A percentile compares a stretch with the other conserved stretches of the same genome.
These are phyloP conservation scores for Alternaria longipes DNA, from an alignment of 2,329 filamentous ascomycete genomes.

Conservation along the genomic window DNA sequence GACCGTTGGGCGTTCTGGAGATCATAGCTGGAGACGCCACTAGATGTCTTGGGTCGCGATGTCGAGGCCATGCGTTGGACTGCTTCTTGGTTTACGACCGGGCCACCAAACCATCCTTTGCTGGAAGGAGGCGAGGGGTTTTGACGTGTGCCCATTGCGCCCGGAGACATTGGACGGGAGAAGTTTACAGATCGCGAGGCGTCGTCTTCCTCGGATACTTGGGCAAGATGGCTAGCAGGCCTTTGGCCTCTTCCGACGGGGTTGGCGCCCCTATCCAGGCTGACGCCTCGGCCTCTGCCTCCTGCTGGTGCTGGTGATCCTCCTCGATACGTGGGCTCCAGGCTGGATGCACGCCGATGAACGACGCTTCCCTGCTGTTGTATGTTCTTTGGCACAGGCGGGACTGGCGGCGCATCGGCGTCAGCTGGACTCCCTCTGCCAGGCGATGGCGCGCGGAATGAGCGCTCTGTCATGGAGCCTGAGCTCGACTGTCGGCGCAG, in stretches of 20 bases:
- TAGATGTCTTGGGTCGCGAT: conserved; percentile 40
- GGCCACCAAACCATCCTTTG: conserved; percentile 53
- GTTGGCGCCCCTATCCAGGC: conserved; percentile 51
- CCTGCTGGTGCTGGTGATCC: conserved; percentile 54
- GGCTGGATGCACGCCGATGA: conserved; percentile 57
- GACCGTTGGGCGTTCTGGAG: conserved; percentile 40
- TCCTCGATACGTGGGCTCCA: conserved; percentile 60
- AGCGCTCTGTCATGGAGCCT: conserved; percentile 87
- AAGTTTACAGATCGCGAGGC: conserved; percentile 61
- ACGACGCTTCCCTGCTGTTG: conserved; percentile 35
- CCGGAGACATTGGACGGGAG: conserved; percentile 62
- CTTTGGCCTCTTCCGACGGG: conserved; percentile 37
- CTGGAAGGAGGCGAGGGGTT: conserved; percentile 25
- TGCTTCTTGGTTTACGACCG: conserved; percentile 45
- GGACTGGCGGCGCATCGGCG: conserved; percentile 75
- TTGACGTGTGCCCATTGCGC: conserved; percentile 21
- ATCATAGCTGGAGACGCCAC: conserved; percentile 30
- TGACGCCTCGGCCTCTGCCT: conserved; percentile 50
- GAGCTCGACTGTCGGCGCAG: conserved; percentile 67
- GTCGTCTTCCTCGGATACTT: conserved; percentile 56
- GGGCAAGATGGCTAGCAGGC: conserved; percentile 48
- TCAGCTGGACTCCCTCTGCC: conserved; percentile 40
- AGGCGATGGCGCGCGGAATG: conserved; percentile 78
- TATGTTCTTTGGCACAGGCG: conserved; percentile 69
- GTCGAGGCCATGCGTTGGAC: conserved; percentile 40